Conservation (phyloP, 1,284 basidiomycete genomes). For the Porogramme epimiltina region DNA sequence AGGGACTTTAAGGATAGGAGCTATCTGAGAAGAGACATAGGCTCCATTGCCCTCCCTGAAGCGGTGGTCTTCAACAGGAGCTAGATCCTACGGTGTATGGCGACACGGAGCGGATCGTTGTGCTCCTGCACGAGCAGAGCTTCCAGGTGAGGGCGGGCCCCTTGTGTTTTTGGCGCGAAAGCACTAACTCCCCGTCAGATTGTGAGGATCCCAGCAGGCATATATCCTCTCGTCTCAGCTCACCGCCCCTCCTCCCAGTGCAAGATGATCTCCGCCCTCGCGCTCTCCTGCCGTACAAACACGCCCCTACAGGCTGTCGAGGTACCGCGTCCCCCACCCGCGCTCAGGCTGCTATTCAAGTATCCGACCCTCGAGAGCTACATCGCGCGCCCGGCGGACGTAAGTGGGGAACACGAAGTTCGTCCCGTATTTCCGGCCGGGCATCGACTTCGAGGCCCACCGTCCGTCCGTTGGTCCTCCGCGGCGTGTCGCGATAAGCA, state of each 20-base stretch:
- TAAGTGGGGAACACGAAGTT: slow-evolving; percentile 57
- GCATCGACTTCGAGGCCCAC: slow-evolving; percentile 74
- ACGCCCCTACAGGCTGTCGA: slow-evolving; percentile 76
- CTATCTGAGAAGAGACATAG: slow-evolving; percentile 80
- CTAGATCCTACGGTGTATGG: slow-evolving; percentile 83
- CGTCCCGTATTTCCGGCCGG: slow-evolving; percentile 59
- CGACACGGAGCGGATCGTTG: slow-evolving; percentile 93
- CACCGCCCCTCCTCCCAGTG: slow-evolving; percentile 53
- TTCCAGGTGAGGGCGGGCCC: slow-evolving; percentile 71
- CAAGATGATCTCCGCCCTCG: slow-evolving; percentile 94
- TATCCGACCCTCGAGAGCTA: slow-evolving; percentile 88
- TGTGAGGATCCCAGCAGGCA: slow-evolving; percentile 17
- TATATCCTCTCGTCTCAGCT: neutral
- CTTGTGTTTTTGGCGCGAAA: neutral
- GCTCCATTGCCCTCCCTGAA: slow-evolving; percentile 19
- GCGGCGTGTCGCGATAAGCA: too few species aligned
- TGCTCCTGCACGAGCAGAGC: slow-evolving; percentile 94
- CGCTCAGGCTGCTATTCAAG: slow-evolving; percentile 93
- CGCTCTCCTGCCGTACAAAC: slow-evolving; percentile 76
- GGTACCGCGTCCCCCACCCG: slow-evolving; percentile 54
- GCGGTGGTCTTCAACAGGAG: neutral
- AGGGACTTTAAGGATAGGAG: slow-evolving; percentile 84
- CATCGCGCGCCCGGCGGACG: slow-evolving; percentile 61
- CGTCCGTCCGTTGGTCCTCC: too few species aligned
- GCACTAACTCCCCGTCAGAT: slow-evolving; percentile 24